Percentiles rank a stretch among this genome's conserved stretches.
These are phyloP conservation scores for Cryphonectria naterciae DNA, from an alignment of 2,329 filamentous ascomycete species.

Conservation along the genomic window DNA sequence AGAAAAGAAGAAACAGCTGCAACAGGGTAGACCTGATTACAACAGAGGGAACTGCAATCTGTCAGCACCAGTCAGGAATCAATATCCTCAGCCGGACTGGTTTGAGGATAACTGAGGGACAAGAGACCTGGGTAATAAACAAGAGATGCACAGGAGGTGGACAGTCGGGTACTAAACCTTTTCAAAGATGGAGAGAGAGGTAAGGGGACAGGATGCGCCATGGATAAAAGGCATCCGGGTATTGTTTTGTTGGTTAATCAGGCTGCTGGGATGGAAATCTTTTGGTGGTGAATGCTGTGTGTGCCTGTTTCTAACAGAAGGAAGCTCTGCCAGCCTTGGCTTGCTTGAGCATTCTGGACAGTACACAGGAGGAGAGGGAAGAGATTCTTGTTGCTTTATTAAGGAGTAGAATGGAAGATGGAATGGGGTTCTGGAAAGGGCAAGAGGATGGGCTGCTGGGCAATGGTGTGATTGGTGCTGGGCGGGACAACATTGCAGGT, in stretches of 20 bases:
- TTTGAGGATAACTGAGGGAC: background rate
- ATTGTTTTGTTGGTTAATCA: background rate
- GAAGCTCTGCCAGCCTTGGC: background rate
- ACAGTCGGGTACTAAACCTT: background rate
- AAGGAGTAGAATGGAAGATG: background rate
- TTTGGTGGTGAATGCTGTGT: background rate
- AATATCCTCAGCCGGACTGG: background rate
- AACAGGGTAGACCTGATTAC: background rate
- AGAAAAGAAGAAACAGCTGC: background rate
- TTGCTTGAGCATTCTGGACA: background rate
- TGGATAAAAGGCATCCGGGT: background rate
- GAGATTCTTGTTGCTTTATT: background rate
- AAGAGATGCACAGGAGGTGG: background rate
- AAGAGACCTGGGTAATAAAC: background rate
- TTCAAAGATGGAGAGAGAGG: background rate
- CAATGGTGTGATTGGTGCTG: background rate
- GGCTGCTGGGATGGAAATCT: background rate
- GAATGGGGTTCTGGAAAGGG: background rate
- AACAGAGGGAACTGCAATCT: background rate
- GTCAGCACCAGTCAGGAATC: background rate
- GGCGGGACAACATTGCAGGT: background rate
- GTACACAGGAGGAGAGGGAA: background rate
- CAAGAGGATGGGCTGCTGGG: background rate
- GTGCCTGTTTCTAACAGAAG: background rate
- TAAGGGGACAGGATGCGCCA: background rate